Conservation (phyloP, 2,329 filamentous ascomycete species). For the Bipolaris sorokiniana region DNA sequence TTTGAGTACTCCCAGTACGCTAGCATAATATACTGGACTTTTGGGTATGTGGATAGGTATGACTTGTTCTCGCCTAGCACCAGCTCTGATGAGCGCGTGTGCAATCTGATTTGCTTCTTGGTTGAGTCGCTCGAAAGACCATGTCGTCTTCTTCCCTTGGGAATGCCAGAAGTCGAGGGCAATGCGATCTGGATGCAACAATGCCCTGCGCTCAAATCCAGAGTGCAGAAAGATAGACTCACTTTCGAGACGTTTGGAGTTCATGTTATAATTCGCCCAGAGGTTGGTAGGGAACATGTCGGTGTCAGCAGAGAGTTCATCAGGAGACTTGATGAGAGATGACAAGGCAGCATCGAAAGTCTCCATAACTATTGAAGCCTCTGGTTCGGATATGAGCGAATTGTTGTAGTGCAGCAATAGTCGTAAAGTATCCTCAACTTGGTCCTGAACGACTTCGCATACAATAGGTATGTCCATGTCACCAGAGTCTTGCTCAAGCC, state of each 20-base stretch:
- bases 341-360: slow-evolving; percentile 37
- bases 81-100: slow-evolving; percentile 32
- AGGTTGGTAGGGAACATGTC: slow-evolving; percentile 28
- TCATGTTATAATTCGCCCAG: slow-evolving; percentile 34
- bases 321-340: slow-evolving; percentile 32
- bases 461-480: slow-evolving; percentile 79
- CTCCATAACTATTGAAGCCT: slow-evolving; percentile 35
- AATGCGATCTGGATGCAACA: slow-evolving; percentile 30
- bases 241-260: slow-evolving; percentile 17
- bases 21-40: slow-evolving; percentile 45
- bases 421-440: slow-evolving; percentile 58
- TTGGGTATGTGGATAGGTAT: slow-evolving; percentile 47
- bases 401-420: slow-evolving; percentile 66
- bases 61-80: slow-evolving; percentile 39
- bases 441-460: slow-evolving; percentile 71
- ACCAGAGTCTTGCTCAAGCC: slow-evolving; percentile 57
- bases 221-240: slow-evolving; percentile 42
- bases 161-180: slow-evolving; percentile 50
- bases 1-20: slow-evolving; percentile 50
- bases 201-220: slow-evolving; percentile 48
- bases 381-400: slow-evolving; percentile 34
- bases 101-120: slow-evolving; percentile 44
- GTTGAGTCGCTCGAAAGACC: slow-evolving; percentile 44
- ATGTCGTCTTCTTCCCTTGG: slow-evolving; percentile 37
- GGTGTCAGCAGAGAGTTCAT: slow-evolving; percentile 31